phyloP scores from a whole-genome alignment of 495 filamentous ascomycete genomes.

The Lasiosphaeris hirsuta region DNA sequence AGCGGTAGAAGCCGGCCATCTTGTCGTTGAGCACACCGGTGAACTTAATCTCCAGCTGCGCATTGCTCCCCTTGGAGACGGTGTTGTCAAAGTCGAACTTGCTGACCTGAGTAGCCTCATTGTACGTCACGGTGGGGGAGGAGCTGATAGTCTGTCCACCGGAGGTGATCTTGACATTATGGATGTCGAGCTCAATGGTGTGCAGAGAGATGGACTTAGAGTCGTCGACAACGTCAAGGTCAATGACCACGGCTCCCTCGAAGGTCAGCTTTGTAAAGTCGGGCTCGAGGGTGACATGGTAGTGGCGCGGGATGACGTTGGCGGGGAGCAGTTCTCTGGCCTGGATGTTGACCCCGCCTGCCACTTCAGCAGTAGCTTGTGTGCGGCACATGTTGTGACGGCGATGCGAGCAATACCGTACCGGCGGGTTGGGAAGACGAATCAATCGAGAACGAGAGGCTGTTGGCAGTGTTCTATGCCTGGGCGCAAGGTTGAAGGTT shows the following conservation, averaged over 20 bases:
- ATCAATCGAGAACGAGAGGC: slow-evolving; percentile 11
- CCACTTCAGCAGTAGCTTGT: slow-evolving; percentile 40
- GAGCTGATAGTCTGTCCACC: slow-evolving; percentile 49
- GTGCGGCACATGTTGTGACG: slow-evolving; percentile 56
- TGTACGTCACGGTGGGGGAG: slow-evolving; percentile 54
- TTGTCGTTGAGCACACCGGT: slow-evolving; percentile 70
- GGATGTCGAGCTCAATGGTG: slow-evolving; percentile 79
- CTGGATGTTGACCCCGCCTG: slow-evolving; percentile 44
- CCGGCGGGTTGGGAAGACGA: slow-evolving; percentile 24
- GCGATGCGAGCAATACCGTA: slow-evolving; percentile 51
- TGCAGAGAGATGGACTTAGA: slow-evolving; percentile 85
- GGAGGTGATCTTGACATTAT: slow-evolving; percentile 64
- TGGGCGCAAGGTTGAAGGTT: slow-evolving; percentile 3
- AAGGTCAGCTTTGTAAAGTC: slow-evolving; percentile 68
- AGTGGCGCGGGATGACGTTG: slow-evolving; percentile 64
- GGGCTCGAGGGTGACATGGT: slow-evolving; percentile 71
- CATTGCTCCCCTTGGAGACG: slow-evolving; percentile 57
- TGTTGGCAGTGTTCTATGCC: not conserved
- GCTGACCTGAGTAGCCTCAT: slow-evolving; percentile 61
- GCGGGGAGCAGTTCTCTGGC: slow-evolving; percentile 59
- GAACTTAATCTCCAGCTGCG: slow-evolving; percentile 63
- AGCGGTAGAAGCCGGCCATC: slow-evolving; percentile 80
- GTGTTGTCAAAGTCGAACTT: slow-evolving; percentile 60
- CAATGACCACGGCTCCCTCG: slow-evolving; percentile 64
- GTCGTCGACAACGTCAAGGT: slow-evolving; percentile 81